Evolutionary conservation across 176 grass and related monocot genomes (phyloP).

Genomic region (Tuctoria greenei): DNA sequence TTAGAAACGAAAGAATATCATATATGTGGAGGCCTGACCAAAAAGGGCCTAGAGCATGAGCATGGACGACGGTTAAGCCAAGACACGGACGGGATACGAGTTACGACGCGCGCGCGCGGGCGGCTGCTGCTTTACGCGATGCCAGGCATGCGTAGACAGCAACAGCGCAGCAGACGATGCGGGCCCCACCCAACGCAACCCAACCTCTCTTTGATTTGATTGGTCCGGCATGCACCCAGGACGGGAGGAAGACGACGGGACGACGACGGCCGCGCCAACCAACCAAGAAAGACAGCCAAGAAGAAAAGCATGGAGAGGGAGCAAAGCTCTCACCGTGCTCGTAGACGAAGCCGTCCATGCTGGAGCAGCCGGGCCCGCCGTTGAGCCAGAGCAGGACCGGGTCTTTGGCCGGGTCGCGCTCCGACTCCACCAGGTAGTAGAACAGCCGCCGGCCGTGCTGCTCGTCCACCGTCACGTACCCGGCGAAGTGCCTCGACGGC

Average conservation of each 20-base stretch:
- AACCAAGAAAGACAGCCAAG: no score
- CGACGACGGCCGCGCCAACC: no score
- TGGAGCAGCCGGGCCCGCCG: constrained; percentile 59
- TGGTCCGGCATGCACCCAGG: neutral
- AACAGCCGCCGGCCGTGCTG: constrained; percentile 34
- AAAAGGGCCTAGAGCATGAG: neutral
- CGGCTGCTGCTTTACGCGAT: no score
- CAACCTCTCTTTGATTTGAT: neutral
- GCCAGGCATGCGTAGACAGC: neutral
- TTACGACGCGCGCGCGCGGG: no score
- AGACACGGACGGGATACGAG: neutral
- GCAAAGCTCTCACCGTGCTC: constrained; percentile 57
- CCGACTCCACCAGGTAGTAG: constrained; percentile 63
- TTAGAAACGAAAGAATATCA: no score
- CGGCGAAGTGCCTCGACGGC: constrained; percentile 58
- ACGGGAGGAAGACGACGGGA: no score
- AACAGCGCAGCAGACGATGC: neutral
- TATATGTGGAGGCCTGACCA: no score
- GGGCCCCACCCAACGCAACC: no score
- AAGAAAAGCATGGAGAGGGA: no score
- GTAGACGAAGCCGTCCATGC: constrained; percentile 72
- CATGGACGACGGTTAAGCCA: neutral
- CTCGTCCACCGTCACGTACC: constrained; percentile 63
- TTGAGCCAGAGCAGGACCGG: constrained; percentile 66
- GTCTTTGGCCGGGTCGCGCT: constrained; percentile 39